These are phyloP conservation scores for Abelmoschus esculentus DNA, from an alignment of 345 rosid genomes.

Conservation along the genomic window DNA sequence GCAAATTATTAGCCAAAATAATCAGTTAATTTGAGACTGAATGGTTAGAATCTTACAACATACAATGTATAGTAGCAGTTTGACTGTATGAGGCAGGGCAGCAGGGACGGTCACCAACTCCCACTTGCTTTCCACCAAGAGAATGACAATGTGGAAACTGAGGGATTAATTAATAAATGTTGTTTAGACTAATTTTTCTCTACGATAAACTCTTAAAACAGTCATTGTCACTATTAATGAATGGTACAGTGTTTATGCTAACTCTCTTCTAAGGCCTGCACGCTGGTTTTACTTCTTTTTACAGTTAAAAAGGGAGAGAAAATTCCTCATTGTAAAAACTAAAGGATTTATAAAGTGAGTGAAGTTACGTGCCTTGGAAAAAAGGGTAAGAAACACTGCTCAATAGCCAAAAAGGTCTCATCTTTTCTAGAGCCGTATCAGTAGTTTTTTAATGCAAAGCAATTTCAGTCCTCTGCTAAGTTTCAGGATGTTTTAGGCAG, in stretches of 20 bases:
- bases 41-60: neutral
- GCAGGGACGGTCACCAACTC: slow-evolving; percentile 65
- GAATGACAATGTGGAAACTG: slow-evolving; percentile 31
- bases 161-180: neutral
- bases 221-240: no score
- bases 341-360: slow-evolving; percentile 19
- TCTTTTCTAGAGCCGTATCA: slow-evolving; percentile 26
- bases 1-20: neutral
- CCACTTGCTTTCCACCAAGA: slow-evolving; percentile 56
- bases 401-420: slow-evolving; percentile 34
- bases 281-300: slow-evolving; percentile 46
- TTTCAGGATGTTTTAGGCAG: slow-evolving; percentile 26
- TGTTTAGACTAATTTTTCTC: neutral
- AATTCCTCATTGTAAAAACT: slow-evolving; percentile 30
- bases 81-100: slow-evolving; percentile 19
- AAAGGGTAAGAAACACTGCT: slow-evolving; percentile 29
- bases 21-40: neutral
- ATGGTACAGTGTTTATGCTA: no score
- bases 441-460: slow-evolving; percentile 12
- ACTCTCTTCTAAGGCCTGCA: slow-evolving; percentile 29
- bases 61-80: slow-evolving; percentile 2
- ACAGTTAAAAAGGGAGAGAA: no score
- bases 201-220: no score
- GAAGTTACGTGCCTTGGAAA: slow-evolving; percentile 20
- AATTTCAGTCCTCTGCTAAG: slow-evolving; percentile 15